Evolutionary conservation across 1,284 basidiomycete species (phyloP).

Genomic region (Cryptococcus floricola): DNA sequence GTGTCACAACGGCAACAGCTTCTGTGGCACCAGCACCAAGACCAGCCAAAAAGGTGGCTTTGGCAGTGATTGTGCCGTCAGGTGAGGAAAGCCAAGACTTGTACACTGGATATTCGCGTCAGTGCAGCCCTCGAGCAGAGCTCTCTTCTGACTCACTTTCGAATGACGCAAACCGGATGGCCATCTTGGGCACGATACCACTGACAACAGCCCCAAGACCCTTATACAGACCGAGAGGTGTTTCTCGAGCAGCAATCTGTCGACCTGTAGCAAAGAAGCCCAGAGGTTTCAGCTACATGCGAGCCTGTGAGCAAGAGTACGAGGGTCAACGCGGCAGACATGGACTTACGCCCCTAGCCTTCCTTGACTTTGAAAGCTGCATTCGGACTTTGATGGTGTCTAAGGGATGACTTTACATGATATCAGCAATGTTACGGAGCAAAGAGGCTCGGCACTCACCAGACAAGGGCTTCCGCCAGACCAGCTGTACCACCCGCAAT

Average conservation of each 20-base stretch:
- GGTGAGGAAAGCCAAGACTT: slow-evolving; percentile 66
- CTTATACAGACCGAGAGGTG: slow-evolving; percentile 94
- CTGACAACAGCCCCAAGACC: slow-evolving; percentile 96
- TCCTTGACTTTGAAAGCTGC: slow-evolving; percentile 83
- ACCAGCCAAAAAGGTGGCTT: slow-evolving; percentile 63
- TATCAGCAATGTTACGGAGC: not conserved
- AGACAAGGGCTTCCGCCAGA: slow-evolving; percentile 75
- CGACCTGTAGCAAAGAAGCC: slow-evolving; percentile 90
- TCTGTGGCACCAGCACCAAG: slow-evolving; percentile 91
- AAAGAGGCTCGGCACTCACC: slow-evolving; percentile 42
- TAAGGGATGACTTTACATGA: slow-evolving; percentile 54
- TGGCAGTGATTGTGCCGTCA: slow-evolving; percentile 33
- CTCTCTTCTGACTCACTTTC: slow-evolving; percentile 55
- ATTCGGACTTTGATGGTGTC: slow-evolving; percentile 99
- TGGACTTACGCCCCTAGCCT: slow-evolving; percentile 66
- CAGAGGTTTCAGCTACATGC: slow-evolving; percentile 75
- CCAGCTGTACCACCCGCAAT: slow-evolving; percentile 88
- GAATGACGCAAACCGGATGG: slow-evolving; percentile 96
- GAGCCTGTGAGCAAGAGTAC: not conserved
- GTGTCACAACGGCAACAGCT: slow-evolving; percentile 90
- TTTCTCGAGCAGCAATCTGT: slow-evolving; percentile 86
- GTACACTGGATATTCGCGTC: slow-evolving; percentile 57
- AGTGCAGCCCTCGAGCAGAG: not conserved
- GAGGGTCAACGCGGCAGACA: not conserved
- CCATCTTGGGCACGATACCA: slow-evolving; percentile 99